phyloP scores from a whole-genome alignment of 129 eudicot species.

The Cynara cardunculus region DNA sequence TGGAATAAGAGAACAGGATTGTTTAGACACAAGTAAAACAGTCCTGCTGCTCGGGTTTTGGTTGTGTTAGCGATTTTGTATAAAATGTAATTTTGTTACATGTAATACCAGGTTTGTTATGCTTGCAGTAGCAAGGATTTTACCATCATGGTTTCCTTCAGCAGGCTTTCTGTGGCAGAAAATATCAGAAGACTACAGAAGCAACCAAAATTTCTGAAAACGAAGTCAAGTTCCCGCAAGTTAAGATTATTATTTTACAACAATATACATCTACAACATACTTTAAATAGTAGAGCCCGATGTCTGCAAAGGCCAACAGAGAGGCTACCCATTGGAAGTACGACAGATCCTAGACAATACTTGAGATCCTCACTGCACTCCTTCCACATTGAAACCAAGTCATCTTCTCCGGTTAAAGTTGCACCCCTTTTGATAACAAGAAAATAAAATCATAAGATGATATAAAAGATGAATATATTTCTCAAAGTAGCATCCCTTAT shows the following conservation, averaged over 20 bases:
- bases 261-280: conserved; percentile 23
- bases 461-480: not conserved
- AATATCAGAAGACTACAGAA: not conserved
- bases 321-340: conserved; percentile 80
- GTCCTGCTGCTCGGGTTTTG: not conserved
- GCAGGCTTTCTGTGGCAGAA: not conserved
- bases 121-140: conserved; percentile 6
- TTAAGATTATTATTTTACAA: not conserved
- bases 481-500: conserved; percentile 1
- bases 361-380: conserved; percentile 62
- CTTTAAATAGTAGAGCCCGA: conserved; percentile 75
- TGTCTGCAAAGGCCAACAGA: conserved; percentile 80
- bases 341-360: conserved; percentile 73
- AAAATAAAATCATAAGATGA: conserved; percentile 5
- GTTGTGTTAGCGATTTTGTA: not conserved
- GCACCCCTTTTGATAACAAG: conserved; percentile 48
- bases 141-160: not conserved
- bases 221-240: not conserved
- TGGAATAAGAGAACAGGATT: not conserved
- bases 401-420: conserved; percentile 56
- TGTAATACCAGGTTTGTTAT: not conserved
- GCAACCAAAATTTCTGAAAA: not conserved
- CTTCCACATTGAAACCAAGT: conserved; percentile 58
- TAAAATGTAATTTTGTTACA: not conserved
- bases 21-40: not conserved